Conservation (phyloP, 345 rosid genomes). For the Lepidium didymum region DNA sequence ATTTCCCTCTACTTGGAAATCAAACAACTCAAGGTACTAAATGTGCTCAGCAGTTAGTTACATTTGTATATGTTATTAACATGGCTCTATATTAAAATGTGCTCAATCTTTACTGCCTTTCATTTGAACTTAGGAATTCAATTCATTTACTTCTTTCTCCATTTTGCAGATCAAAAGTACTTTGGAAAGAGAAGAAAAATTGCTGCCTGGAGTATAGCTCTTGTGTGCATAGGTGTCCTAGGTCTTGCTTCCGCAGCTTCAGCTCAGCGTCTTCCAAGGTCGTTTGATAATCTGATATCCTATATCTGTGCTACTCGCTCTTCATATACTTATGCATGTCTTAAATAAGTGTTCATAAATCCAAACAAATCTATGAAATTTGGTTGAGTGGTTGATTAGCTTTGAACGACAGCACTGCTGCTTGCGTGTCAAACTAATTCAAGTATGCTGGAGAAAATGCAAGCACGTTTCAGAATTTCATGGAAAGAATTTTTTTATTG, state of each 20-base stretch:
- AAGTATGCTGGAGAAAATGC: not conserved
- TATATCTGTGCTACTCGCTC: not conserved
- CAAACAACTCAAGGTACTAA: conserved; percentile 35
- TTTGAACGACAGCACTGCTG: not conserved
- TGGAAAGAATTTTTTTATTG: not conserved
- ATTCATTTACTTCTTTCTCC: not conserved
- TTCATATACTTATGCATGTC: not conserved
- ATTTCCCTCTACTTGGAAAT: conserved; percentile 33
- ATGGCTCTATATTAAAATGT: not conserved
- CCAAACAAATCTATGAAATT: not conserved
- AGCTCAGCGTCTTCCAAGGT: conserved; percentile 47
- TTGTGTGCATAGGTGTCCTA: conserved; percentile 44
- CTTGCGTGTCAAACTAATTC: not conserved
- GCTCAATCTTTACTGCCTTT: not conserved
- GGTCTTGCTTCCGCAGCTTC: conserved; percentile 54
- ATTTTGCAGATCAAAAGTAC: conserved; percentile 33
- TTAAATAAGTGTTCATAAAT: not conserved
- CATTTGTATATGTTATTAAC: not conserved
- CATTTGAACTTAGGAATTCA: not conserved
- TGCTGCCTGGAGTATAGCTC: conserved; percentile 54
- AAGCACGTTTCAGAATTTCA: not conserved
- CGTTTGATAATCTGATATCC: not conserved
- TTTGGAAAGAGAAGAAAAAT: conserved; percentile 42
- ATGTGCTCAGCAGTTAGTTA: not conserved
- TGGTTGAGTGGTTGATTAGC: not conserved